Evolutionary conservation across 768 basidiomycete species (phyloP).

Genomic region (Suillus paluster): DNA sequence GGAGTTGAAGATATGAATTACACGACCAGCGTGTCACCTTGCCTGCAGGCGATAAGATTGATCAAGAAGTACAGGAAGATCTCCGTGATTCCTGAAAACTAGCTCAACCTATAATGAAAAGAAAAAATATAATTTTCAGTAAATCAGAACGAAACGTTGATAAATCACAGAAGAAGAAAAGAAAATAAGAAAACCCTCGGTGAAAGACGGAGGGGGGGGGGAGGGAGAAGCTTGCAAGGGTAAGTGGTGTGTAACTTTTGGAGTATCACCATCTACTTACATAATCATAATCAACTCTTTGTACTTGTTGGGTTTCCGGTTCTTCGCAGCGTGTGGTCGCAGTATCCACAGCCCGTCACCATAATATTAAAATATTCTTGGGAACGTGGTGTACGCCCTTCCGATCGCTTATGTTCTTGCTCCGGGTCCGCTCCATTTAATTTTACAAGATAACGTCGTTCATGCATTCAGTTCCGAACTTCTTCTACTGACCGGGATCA

Average conservation of each 20-base stretch:
- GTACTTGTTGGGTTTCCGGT: constrained; percentile 14
- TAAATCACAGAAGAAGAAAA: constrained; percentile 21
- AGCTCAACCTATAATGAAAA: constrained; percentile 24
- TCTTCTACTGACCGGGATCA: no score
- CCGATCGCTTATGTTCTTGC: neutral
- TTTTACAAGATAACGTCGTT: constrained; percentile 6
- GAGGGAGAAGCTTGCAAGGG: no score
- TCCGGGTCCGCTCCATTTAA: constrained; percentile 1
- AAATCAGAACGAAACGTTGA: constrained; percentile 18
- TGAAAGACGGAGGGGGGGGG: neutral
- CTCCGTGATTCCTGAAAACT: constrained; percentile 3
- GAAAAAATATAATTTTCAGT: constrained; percentile 16
- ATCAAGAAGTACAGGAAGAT: constrained; percentile 15
- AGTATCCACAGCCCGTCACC: neutral
- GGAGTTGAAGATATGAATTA: constrained; percentile 32
- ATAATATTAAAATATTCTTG: no score
- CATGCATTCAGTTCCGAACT: constrained; percentile 1
- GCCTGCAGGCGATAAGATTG: constrained; percentile 16
- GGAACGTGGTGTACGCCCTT: constrained; percentile 4
- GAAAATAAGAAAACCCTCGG: constrained; percentile 19
- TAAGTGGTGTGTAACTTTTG: no score
- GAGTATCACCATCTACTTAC: neutral
- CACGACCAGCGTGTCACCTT: constrained; percentile 40
- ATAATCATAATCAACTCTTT: constrained; percentile 14
- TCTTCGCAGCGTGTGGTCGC: neutral